Conservation (phyloP, 1,284 basidiomycete species). For the Waitea zeae region DNA sequence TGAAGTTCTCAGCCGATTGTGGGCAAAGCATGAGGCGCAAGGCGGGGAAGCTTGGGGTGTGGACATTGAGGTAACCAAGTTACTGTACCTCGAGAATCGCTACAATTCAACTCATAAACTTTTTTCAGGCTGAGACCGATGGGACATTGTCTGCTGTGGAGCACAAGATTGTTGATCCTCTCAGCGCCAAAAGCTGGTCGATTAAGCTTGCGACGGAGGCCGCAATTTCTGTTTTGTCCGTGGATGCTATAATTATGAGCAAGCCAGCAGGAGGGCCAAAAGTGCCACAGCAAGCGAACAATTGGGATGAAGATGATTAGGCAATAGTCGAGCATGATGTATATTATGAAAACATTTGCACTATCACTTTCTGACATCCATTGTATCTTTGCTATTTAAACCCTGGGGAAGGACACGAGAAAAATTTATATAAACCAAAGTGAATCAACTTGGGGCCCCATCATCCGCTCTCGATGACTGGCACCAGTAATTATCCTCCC, state of each 20-base stretch:
- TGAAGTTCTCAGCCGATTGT: constrained; percentile 76
- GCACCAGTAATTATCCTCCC: too few relatives aligned
- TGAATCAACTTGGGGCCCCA: too few relatives aligned
- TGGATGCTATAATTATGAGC: constrained; percentile 98
- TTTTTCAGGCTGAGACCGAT: constrained; percentile 43
- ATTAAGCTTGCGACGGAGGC: constrained; percentile 84
- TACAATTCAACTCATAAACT: constrained; percentile 2
- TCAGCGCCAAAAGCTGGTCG: constrained; percentile 84
- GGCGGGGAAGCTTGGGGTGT: constrained; percentile 72
- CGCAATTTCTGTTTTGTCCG: constrained; percentile 83
- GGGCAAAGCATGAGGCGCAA: constrained; percentile 73
- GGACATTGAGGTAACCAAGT: constrained; percentile 64
- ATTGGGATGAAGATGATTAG: constrained; percentile 77
- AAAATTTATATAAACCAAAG: too few relatives aligned
- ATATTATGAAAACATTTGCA: neutral
- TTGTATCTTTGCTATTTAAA: too few relatives aligned
- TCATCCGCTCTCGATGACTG: too few relatives aligned
- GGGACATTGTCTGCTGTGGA: constrained; percentile 51
- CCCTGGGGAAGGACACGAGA: too few relatives aligned
- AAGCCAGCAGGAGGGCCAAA: constrained; percentile 82
- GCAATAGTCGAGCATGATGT: constrained; percentile 9
- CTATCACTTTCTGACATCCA: too few relatives aligned
- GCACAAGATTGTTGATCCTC: constrained; percentile 64
- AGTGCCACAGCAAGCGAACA: constrained; percentile 65
- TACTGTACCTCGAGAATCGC: constrained; percentile 3